Conservation (phyloP, 139 green algal species). For the Tetraselmis chui region DNA sequence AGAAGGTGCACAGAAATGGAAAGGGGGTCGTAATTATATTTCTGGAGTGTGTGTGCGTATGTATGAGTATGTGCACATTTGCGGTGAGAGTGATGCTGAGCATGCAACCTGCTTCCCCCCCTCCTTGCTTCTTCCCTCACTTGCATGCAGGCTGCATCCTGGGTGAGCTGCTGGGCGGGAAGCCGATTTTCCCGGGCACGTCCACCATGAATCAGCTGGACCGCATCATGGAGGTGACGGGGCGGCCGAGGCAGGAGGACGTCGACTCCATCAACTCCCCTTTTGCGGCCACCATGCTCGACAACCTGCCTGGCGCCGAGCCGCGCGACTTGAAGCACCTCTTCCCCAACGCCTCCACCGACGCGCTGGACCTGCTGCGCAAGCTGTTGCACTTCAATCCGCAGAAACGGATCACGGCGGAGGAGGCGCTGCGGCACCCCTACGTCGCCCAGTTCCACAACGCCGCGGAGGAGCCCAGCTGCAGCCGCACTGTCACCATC, state of each 20-base stretch:
- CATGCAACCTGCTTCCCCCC: neutral
- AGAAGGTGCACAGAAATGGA: too few relatives aligned
- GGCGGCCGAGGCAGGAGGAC: constrained; percentile 56
- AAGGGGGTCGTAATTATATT: too few relatives aligned
- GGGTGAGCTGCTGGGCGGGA: constrained; percentile 84
- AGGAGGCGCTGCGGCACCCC: constrained; percentile 84
- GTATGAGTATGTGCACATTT: too few relatives aligned
- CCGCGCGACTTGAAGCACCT: constrained; percentile 50
- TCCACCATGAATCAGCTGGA: constrained; percentile 95
- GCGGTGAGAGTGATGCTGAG: neutral
- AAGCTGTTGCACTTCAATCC: constrained; percentile 77
- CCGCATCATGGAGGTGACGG: constrained; percentile 77
- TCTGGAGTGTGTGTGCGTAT: too few relatives aligned
- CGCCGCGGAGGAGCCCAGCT: constrained; percentile 69
- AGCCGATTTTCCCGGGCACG: constrained; percentile 87
- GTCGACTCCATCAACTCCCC: constrained; percentile 77
- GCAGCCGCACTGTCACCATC: constrained; percentile 65
- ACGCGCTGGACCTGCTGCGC: constrained; percentile 79
- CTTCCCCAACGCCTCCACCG: constrained; percentile 66
- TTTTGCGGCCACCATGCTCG: constrained; percentile 92
- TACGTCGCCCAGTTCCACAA: constrained; percentile 95
- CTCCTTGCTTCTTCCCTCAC: neutral
- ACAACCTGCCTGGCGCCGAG: constrained; percentile 55
- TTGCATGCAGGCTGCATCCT: constrained; percentile 88
- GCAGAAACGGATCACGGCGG: constrained; percentile 76